Base-by-base conservation (phyloP, 1,284 basidiomycete species). In the Pseudomicrostroma phylloplanum region DNA sequence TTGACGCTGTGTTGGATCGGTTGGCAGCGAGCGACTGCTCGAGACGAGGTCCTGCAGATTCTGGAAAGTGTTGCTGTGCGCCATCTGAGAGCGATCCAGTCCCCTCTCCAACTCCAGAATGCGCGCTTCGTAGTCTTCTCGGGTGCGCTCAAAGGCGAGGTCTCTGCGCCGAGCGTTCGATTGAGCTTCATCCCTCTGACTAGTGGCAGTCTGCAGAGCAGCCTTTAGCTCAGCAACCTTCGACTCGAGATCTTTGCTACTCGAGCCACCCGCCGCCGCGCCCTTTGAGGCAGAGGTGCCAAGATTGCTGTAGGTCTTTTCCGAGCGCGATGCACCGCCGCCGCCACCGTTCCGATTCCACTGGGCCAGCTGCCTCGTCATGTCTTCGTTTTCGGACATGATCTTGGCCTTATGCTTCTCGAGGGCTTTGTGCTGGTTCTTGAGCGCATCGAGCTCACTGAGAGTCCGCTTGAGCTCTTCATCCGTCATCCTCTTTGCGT, bases 401-500 rank as follows among this genome's bases (percentile, higher is more conserved):
- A 96, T 82, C 0, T 90, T 85, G 41, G 84, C 82, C 77, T 89
- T 91, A 2, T 86, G 86, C 79, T 90, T 89, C 81, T 92, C 89
- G 19, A 94, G 82, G 25, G 90, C 91, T 51, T 87, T 86, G 1
- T 84, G 83, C 6, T 54, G 21, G 6, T 6, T 25, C 13, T 25
- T 19, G 21, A 48, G 43, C 12, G 43, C 21, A 48, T 48, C 43
- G 54, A 89, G 87, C 72, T 87, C 86, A 79, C 87, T 84, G 30
- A 93, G 79, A 78, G 92, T 89, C 21, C 92, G 90, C 26, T 83
- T 85, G 7, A 97, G 86, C 78, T 97, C 91, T 26, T 89, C 86
- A 77, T 98, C 94, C 0, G 96, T 96, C 66, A 96, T 88, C 62
- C 89, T 89, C 80, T 97, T 97, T 11, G 96, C 94, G 76, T 96